A percentile compares a stretch with the other conserved stretches of the same genome.
Evolutionary conservation across 2,329 filamentous ascomycete species (phyloP).

Genomic region (Penicillium palitans): DNA sequence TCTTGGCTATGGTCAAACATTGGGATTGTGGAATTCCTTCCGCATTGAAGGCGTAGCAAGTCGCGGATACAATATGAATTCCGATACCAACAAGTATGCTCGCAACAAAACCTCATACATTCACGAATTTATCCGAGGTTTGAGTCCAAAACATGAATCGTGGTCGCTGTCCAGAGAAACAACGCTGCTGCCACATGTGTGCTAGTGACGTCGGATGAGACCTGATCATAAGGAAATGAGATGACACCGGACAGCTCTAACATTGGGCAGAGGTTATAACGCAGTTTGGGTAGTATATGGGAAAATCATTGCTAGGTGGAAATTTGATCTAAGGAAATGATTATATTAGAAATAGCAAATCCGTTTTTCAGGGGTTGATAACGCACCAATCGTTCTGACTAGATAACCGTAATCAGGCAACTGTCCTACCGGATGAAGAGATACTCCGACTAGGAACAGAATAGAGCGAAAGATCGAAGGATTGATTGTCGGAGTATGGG

Average conservation of each 20-base stretch:
- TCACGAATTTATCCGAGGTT: background rate
- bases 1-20: background rate
- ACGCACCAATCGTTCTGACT: background rate
- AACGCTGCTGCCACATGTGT: background rate
- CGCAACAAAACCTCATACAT: accelerated
- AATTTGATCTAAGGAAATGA: background rate
- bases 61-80: background rate
- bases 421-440: background rate
- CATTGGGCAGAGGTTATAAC: background rate
- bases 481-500: too few species aligned
- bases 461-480: too few species aligned
- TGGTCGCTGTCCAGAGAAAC: background rate
- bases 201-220: too few species aligned
- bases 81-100: background rate
- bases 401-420: background rate
- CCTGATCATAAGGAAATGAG: background rate
- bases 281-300: background rate
- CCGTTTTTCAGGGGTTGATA: background rate
- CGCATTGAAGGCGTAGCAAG: background rate
- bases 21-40: background rate
- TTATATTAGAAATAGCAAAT: background rate
- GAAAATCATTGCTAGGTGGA: background rate
- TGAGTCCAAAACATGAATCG: background rate
- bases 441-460: background rate
- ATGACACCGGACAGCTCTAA: accelerated